Evolutionary conservation across 768 basidiomycete genomes (phyloP).

Genomic region (Agaricus blazei): DNA sequence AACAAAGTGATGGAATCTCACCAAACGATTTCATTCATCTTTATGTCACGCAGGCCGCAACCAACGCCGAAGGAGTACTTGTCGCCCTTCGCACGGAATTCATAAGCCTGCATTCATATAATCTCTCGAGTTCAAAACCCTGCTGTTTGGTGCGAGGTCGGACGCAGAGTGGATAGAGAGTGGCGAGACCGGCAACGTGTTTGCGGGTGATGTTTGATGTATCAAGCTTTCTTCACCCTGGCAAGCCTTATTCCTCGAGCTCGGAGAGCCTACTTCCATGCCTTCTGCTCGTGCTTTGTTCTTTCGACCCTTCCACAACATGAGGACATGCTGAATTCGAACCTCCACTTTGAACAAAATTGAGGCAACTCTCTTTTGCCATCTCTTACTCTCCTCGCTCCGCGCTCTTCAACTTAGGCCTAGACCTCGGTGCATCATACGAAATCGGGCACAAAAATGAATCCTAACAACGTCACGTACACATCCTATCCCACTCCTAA

Average conservation of each 20-base stretch:
- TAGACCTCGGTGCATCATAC: not conserved
- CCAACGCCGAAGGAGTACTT: too few relatives aligned
- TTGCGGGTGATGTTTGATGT: not conserved
- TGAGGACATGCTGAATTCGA: not conserved
- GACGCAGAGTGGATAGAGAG: too few relatives aligned
- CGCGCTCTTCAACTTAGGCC: too few relatives aligned
- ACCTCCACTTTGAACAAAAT: not conserved
- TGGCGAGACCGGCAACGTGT: not conserved
- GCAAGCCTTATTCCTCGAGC: too few relatives aligned
- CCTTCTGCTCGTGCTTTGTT: not conserved
- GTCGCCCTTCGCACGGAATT: too few relatives aligned
- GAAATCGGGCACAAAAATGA: not conserved
- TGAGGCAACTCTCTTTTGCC: too few relatives aligned
- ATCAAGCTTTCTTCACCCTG: not conserved
- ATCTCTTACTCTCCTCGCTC: not conserved
- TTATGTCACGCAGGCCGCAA: too few relatives aligned
- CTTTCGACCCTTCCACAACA: not conserved
- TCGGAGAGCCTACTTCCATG: not conserved
- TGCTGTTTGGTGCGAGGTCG: too few relatives aligned
- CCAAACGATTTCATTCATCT: too few relatives aligned
- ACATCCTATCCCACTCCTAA: not conserved
- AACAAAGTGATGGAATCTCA: too few relatives aligned
- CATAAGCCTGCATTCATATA: too few relatives aligned
- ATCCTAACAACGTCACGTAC: conserved; percentile 8
- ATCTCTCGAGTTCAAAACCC: too few relatives aligned